Evolutionary conservation across 2,329 filamentous ascomycete genomes (phyloP), one percentile per base, ranked within the genome.

Genomic region (Apiospora arundinis): DNA sequence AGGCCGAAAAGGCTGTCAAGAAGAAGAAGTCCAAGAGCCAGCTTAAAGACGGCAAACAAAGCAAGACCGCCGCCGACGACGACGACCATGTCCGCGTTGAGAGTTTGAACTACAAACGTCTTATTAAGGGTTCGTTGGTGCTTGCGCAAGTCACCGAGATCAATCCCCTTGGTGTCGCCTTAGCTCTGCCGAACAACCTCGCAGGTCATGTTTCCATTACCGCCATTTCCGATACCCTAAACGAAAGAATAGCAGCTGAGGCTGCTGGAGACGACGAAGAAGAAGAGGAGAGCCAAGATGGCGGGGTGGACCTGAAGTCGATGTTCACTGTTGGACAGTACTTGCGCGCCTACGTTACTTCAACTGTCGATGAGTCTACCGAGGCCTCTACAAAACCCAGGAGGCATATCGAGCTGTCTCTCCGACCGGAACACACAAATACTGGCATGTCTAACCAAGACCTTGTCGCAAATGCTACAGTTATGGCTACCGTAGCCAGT

Each of bases 101-200:
- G 81, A 92, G 94, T 76, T 84, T 99, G 71, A 97, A 92, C 80
- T 97, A 93, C 85, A 97, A 96, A 93, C 94, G 93, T 79, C 85
- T 99, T 73, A 90, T 92, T 66, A 92, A 94, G 74, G 97, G 95
- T 69, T 95, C 95, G 68, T 86, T 97, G 71, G 91, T 99, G 0
- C 91, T 99, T 63, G 96, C 94, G 60, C 94, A 97, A 79, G 88
- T 99, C 72, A 92, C 90, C 52, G 90, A 92, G 73, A 94, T 99
- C 80, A 95, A 92, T 74, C 85, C 90, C 70, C 89, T 95, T 77
- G 92, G 97, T 78, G 85, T 99, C 75, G 90, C 92, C 66, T 85
- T 99, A 70, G 91, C 95, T 25, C 86, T 99, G 14, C 95, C 96
- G 21, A 99, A 99, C 83, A 98, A 97, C 80, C 89, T 99, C 44